Evolutionary conservation across 2,329 filamentous ascomycete genomes (phyloP).

Genomic region (Cladosporium sp.): DNA sequence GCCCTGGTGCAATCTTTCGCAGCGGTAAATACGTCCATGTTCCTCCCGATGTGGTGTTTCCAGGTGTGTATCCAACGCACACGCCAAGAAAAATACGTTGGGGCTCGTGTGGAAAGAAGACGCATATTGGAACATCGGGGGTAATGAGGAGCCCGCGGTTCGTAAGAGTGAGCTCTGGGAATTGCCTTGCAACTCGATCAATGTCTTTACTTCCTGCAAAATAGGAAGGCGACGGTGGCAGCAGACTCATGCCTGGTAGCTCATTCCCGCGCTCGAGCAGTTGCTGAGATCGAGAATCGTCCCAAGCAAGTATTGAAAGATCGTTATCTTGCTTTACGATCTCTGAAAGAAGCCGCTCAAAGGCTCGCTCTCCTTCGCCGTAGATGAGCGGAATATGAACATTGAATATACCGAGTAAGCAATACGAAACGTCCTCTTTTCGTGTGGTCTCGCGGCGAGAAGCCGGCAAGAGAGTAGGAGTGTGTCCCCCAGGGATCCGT

Average conservation of each 20-base stretch:
- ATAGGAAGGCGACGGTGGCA: background rate
- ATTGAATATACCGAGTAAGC: constrained; percentile 41
- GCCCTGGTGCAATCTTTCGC: background rate
- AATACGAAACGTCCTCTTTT: constrained; percentile 43
- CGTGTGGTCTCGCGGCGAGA: constrained; percentile 15
- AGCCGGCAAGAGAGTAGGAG: constrained; percentile 22
- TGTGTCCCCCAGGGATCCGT: background rate
- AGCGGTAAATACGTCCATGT: no score
- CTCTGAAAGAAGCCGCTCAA: constrained; percentile 19
- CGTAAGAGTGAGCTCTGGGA: no score
- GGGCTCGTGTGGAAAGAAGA: no score
- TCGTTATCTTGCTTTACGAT: constrained; percentile 15
- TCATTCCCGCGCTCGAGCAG: background rate
- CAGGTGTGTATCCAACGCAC: no score
- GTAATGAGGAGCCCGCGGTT: no score
- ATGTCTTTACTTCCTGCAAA: background rate
- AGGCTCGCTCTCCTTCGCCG: constrained; percentile 29
- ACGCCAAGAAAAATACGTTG: no score
- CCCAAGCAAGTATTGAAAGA: constrained; percentile 22
- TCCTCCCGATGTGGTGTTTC: no score
- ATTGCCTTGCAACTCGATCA: no score
- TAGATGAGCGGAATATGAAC: constrained; percentile 44
- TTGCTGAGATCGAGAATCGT: no score
- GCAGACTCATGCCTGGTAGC: background rate
- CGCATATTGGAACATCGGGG: no score